Evolutionary conservation across 768 basidiomycete genomes (phyloP), one percentile per base, ranked within the genome.

Genomic region (Phanerochaete sordida): DNA sequence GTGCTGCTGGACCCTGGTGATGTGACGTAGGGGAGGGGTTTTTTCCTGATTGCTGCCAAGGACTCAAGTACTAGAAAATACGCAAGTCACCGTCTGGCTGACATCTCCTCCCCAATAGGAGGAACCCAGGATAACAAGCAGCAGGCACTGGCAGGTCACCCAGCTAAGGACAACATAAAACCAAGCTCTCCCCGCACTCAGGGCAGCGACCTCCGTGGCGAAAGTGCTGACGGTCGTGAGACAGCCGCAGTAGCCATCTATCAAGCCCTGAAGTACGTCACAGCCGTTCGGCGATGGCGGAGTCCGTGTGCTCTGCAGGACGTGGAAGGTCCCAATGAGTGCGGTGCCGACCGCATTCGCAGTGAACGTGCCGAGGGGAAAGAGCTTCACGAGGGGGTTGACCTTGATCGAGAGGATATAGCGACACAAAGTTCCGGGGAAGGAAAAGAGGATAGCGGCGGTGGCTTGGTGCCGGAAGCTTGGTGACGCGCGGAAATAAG

Each of bases 221-320:
- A 98, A 96, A 19, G 95, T 98, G 72, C 91, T 93, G 65, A 99
- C 82, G 1, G 97, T 99, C 1, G 90, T 95, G 65, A 98, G 77
- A 75, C 93, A 95, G 12, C 95, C 97, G 70, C 95, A 98, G 69
- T 93, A 98, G 7, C 97, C 97, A 70, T 98, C 93, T 24, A 79
- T 77, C 37, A 98, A 74, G 1, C 93, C 95, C 68, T 91, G 88
- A 44, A 98, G 72, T 21, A 93, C 76, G 26, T 82, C 78, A 69
- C 95, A 97, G 33, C 82, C 78, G 60, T 79, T 74, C 23, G 73
- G 69, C 1, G 87, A 82, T 8, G 77, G 70, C 12, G 81, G 76
- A 33, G 62, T 59, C 33, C 70, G 62, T 12, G 76, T 75, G 58
- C 84, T 82, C 70, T 93, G 90, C 45, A 93, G 71, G 53, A 90